Evolutionary conservation across 345 rosid species (phyloP), one percentile per base, ranked within the genome.

Genomic region (Aquilaria sinensis): DNA sequence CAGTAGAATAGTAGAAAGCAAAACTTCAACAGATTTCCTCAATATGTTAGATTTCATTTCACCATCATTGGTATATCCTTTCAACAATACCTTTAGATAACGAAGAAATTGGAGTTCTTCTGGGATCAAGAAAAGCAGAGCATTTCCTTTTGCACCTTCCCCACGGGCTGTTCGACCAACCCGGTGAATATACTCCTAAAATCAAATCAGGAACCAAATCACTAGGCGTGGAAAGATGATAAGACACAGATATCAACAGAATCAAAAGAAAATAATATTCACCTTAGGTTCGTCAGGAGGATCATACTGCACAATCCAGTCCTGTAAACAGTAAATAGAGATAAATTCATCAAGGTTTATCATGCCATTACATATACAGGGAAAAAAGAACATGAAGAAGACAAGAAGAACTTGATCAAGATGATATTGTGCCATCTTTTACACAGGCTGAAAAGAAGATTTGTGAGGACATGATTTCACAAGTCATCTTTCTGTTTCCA

Each of bases 81-180:
- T n/a, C n/a, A n/a, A n/a, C n/a, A n/a, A 62, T 64, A 90, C 97
- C 96, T 91, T 91, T 15, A 94, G 87, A 71, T 94, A 89, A 23
- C 81, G 89, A 73, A 94, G 76, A 77, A 91, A 94, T 61, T 85
- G 93, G 56, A 89, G 75, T 81, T 94, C 99, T 64, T 94, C 99
- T 15, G 97, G 97, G 63, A 88, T 94, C 66, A 94, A 65, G 77
- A 91, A 85, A 63, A 91, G 93, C 62, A 94, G 65, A 3, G 99
- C 99, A 71, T 89, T 94, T 73, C 99, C 99, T 71, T 79, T 85
- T 69, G 83, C 89, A 71, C 96, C 99, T 87, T 94, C 97, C 30
- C 99, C 99, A 71, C 97, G 97, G 11, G 99, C 97, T 61, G 97
- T 94, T 70, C 96, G 92, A 70, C 99, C 99, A 70, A 94, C 99